Evolutionary conservation across 1,284 basidiomycete genomes (phyloP), one percentile per base, ranked within the genome.

Genomic region (Pseudozyma flocculosa): DNA sequence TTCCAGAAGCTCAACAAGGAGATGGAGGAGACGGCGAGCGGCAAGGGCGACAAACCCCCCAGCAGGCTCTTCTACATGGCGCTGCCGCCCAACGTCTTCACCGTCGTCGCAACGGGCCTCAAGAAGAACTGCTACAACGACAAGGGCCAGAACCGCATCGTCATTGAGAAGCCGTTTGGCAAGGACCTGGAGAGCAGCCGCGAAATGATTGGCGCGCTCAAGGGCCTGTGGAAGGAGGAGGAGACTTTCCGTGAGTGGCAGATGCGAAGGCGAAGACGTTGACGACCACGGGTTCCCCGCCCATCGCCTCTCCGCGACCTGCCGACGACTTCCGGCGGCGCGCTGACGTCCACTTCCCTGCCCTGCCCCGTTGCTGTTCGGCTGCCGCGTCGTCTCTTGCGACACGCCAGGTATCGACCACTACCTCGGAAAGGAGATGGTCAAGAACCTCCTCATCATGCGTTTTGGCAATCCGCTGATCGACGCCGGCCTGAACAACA

Each of bases 381-480:
- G 3, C 32, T 34, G 32, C 7, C 24, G 23, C 23, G 19, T 2
- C 24, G 4, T 9, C 17, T 23, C 17, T 45, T 37, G 48, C 42
- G 11, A 29, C 26, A 5, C 10, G 15, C 3, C 32, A 34, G 32
- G 32, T 11, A 77, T 76, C 45, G 75, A 77, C 55, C 75, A 77
- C 69, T 77, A 77, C 50, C 70, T 77, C 39, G 75, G 75, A 40
- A 77, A 77, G 58, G 75, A 77, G 51, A 77, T 77, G 75, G 70
- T 77, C 62, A 77, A 77, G 65, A 77, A 77, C 58, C 60, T 77
- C 17, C 59, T 76, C 39, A 61, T 72, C 43, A 72, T 76, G 62
- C 70, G 75, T 23, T 75, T 77, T 48, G 70, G 59, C 32, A 77
- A 77, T 59, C 72, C 72, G 14, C 45, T 73, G 30, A 61, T 79